Percentiles rank a stretch among this genome's conserved stretches.
Conservation (phyloP, 495 filamentous ascomycete genomes). For the Tuber calosporum region DNA sequence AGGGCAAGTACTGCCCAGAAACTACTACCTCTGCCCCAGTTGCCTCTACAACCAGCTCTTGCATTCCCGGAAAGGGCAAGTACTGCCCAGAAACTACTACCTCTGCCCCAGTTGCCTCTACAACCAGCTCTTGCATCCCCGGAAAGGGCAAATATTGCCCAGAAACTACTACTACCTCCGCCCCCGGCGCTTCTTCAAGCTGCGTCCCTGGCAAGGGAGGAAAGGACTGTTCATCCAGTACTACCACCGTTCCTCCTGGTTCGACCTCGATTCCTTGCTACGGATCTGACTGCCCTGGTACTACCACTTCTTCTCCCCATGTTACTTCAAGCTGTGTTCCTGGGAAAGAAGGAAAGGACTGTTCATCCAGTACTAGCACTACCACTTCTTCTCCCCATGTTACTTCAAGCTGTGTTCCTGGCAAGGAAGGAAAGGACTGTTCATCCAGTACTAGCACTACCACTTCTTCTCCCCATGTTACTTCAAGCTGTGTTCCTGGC, state of each 20-base stretch:
- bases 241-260: slow-evolving; percentile 13
- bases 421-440: neutral
- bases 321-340: slow-evolving; percentile 15
- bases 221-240: neutral
- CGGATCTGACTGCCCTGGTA: neutral
- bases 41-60: slow-evolving; percentile 28
- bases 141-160: slow-evolving; percentile 2
- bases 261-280: neutral
- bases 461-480: slow-evolving; percentile 15
- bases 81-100: no score
- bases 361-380: no score
- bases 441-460: neutral
- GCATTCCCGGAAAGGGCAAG: slow-evolving; percentile 19
- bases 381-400: no score
- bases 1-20: neutral
- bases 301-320: slow-evolving; percentile 3
- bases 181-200: neutral
- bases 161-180: no score
- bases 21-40: slow-evolving; percentile 17
- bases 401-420: no score
- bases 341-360: slow-evolving; percentile 11
- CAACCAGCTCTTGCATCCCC: neutral
- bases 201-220: neutral
- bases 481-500: slow-evolving; percentile 29
- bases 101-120: neutral